Percentiles rank a stretch among this genome's conserved stretches.
Conservation (phyloP, 768 basidiomycete genomes). For the Termitomyces sp. region DNA sequence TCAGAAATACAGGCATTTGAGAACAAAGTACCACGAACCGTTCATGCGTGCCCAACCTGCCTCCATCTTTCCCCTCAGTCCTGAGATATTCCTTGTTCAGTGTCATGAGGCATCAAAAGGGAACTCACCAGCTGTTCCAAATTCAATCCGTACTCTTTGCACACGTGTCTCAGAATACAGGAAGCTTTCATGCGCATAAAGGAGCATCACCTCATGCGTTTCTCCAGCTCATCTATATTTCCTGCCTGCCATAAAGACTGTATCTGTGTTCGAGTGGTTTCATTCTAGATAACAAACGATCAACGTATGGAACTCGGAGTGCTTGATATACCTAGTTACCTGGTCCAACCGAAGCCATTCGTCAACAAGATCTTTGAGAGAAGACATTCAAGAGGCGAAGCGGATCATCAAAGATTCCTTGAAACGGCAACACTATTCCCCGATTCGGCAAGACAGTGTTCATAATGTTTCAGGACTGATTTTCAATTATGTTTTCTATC, state of each 20-base stretch:
- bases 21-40: conserved; percentile 26
- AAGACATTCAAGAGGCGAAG: conserved; percentile 6
- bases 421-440: neutral
- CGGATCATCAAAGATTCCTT: neutral
- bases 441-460: neutral
- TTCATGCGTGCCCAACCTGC: conserved; percentile 93
- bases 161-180: neutral
- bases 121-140: conserved; percentile 76
- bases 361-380: conserved; percentile 34
- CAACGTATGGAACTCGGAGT: neutral
- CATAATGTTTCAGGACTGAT: neutral
- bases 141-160: conserved; percentile 65
- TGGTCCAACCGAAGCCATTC: conserved; percentile 34
- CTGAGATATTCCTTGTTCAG: conserved; percentile 32
- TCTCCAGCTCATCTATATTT: conserved; percentile 45
- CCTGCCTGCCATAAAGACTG: conserved; percentile 37
- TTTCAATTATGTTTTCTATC: conserved; percentile 4
- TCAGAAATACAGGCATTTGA: neutral
- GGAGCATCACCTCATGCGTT: conserved; percentile 44
- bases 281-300: conserved; percentile 34
- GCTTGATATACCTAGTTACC: conserved; percentile 14
- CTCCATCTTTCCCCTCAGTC: conserved; percentile 78
- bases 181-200: neutral
- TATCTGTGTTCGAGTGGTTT: conserved; percentile 44
- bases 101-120: neutral